phyloP scores from a whole-genome alignment of 106 monocot species.

The Allium fistulosum region DNA sequence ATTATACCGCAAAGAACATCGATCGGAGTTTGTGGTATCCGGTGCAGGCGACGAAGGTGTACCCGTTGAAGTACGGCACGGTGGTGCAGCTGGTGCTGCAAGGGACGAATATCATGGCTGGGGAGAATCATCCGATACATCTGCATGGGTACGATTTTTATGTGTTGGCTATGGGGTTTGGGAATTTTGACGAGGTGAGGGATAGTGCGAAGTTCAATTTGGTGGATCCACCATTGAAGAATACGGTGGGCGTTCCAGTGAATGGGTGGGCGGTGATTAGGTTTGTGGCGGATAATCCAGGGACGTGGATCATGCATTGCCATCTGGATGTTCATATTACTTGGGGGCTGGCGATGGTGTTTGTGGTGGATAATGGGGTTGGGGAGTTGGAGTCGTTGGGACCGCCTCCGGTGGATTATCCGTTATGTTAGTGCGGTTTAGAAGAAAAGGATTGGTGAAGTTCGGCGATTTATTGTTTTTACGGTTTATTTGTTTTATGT shows the following conservation, averaged over 20 bases:
- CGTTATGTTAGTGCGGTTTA: conserved; percentile 17
- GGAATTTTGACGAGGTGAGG: conserved; percentile 38
- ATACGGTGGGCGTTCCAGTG: conserved; percentile 62
- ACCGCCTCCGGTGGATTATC: conserved; percentile 61
- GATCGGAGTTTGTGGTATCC: conserved; percentile 28
- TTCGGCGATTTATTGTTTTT: background rate
- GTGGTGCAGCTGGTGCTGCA: conserved; percentile 58
- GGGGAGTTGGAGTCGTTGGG: conserved; percentile 30
- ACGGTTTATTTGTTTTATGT: background rate
- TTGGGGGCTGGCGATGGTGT: conserved; percentile 62
- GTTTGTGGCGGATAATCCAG: conserved; percentile 61
- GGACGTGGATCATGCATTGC: conserved; percentile 70
- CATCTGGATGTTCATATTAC: conserved; percentile 56
- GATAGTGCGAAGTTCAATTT: conserved; percentile 49
- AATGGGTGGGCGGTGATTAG: conserved; percentile 67
- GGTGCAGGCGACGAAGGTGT: conserved; percentile 31
- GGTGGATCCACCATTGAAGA: conserved; percentile 47
- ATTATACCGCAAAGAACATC: conserved; percentile 45
- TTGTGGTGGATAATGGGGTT: conserved; percentile 67
- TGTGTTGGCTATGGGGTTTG: conserved; percentile 42
- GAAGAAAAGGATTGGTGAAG: background rate
- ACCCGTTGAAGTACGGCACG: conserved; percentile 29
- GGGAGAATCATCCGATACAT: conserved; percentile 67
- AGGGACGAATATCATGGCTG: conserved; percentile 47
- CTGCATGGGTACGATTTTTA: conserved; percentile 68